phyloP scores from a whole-genome alignment of 257 asterid species.

The Solanum bukasovii region DNA sequence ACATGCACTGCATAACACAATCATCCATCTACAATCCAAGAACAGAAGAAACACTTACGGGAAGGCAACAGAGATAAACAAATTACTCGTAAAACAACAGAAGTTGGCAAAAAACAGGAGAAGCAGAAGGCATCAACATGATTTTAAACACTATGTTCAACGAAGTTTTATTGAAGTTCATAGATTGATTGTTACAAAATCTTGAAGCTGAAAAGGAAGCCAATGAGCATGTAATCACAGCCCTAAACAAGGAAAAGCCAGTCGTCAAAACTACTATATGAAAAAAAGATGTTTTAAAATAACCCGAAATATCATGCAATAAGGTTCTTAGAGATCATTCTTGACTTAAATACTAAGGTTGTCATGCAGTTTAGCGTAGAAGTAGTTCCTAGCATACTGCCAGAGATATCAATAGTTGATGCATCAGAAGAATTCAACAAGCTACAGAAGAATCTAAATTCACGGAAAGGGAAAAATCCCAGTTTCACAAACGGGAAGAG shows the following conservation, averaged over 20 bases:
- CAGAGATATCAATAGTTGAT: not conserved
- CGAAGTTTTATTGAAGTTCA: not conserved
- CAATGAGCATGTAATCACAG: conserved; percentile 27
- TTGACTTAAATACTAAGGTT: not conserved
- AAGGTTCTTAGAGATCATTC: not conserved
- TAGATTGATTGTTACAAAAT: not conserved
- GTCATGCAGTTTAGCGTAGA: not conserved
- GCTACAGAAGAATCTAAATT: not conserved
- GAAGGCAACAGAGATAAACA: not conserved
- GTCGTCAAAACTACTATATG: conserved; percentile 14
- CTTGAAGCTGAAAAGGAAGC: conserved; percentile 32
- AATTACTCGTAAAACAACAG: not conserved
- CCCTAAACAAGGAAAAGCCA: conserved; percentile 38
- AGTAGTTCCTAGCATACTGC: not conserved
- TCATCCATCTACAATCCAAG: conserved; percentile 56
- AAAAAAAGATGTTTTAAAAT: not conserved
- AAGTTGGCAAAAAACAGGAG: not conserved
- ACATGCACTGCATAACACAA: conserved; percentile 36
- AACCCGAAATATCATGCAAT: not conserved
- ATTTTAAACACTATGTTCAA: not conserved
- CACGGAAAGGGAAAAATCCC: not conserved
- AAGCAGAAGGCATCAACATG: not conserved
- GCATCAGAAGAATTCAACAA: not conserved
- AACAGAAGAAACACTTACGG: conserved; percentile 9
- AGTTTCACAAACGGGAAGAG: not conserved